Evolutionary conservation across 192 early-diverging fungal species (phyloP).

Genomic region (Backusella mclennaniae): DNA sequence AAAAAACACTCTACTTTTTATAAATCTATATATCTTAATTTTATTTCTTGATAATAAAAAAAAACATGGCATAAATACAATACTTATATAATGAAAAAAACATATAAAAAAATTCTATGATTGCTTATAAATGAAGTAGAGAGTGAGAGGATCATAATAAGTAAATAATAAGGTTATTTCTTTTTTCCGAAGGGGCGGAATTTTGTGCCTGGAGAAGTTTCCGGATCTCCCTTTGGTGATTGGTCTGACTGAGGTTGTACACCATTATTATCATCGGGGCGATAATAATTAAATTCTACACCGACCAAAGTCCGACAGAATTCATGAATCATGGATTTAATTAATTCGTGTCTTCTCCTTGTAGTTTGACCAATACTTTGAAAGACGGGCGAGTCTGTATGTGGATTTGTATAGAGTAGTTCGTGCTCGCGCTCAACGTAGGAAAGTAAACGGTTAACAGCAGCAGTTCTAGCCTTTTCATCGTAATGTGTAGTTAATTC

Average conservation of each 20-base stretch:
- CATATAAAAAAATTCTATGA: slow-evolving; percentile 1
- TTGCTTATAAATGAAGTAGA: background rate
- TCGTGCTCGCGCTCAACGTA: slow-evolving; percentile 29
- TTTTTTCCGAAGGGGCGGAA: slow-evolving; percentile 4
- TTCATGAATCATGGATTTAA: slow-evolving; percentile 52
- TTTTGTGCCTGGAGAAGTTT: slow-evolving; percentile 1
- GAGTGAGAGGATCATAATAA: background rate
- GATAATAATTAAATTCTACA: slow-evolving; percentile 44
- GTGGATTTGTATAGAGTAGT: slow-evolving; percentile 24
- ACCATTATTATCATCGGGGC: slow-evolving; percentile 13
- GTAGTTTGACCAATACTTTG: slow-evolving; percentile 28
- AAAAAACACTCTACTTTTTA: background rate
- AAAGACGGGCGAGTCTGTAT: slow-evolving; percentile 30
- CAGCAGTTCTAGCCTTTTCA: slow-evolving; percentile 25
- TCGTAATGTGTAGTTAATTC: slow-evolving; percentile 36
- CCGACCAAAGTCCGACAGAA: slow-evolving; percentile 47
- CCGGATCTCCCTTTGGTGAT: background rate
- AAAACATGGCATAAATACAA: background rate
- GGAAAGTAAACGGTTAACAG: slow-evolving; percentile 33
- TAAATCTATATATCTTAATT: background rate
- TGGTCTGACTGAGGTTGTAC: background rate
- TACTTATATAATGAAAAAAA: background rate
- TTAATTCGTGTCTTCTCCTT: slow-evolving; percentile 40
- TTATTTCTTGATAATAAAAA: background rate
- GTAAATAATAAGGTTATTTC: background rate